phyloP scores from a whole-genome alignment of 345 rosid species.

The Acer negundo region DNA sequence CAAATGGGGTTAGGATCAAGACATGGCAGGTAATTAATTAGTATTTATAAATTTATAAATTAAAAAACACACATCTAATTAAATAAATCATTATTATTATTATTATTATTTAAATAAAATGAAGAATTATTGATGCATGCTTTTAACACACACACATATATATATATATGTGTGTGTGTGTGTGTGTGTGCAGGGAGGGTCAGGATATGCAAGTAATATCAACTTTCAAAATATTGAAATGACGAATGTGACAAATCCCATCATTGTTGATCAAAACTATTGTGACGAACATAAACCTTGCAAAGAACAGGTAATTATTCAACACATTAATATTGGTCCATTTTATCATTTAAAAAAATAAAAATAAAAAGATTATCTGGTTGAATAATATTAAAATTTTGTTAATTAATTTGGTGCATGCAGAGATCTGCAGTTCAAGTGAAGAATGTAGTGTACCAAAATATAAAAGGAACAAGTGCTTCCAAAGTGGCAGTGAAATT shows the following conservation, averaged over 20 bases:
- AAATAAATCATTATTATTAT: not conserved
- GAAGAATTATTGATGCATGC: not conserved
- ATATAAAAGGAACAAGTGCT: slow-evolving; percentile 77
- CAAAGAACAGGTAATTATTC: slow-evolving; percentile 50
- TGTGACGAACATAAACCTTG: slow-evolving; percentile 76
- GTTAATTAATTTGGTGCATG: not conserved
- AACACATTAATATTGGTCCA: no score
- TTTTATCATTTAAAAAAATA: no score
- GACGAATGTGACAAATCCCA: slow-evolving; percentile 76
- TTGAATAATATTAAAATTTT: not conserved
- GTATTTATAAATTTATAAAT: not conserved
- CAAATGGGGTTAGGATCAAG: slow-evolving; percentile 88
- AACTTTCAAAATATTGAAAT: slow-evolving; percentile 67
- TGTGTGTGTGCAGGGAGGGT: slow-evolving; percentile 96
- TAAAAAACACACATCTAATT: not conserved
- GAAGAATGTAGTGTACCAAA: slow-evolving; percentile 62
- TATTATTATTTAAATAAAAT: no score
- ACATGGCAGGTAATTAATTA: slow-evolving; percentile 67
- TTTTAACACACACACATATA: not conserved
- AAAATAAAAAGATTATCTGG: not conserved
- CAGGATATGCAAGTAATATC: slow-evolving; percentile 77
- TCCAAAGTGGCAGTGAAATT: slow-evolving; percentile 64
- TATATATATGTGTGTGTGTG: no score
- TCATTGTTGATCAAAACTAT: slow-evolving; percentile 80
- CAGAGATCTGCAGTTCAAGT: slow-evolving; percentile 77